Conservation (phyloP, 805 yeast genomes). For the Saccharomycopsis synnaedendra region DNA sequence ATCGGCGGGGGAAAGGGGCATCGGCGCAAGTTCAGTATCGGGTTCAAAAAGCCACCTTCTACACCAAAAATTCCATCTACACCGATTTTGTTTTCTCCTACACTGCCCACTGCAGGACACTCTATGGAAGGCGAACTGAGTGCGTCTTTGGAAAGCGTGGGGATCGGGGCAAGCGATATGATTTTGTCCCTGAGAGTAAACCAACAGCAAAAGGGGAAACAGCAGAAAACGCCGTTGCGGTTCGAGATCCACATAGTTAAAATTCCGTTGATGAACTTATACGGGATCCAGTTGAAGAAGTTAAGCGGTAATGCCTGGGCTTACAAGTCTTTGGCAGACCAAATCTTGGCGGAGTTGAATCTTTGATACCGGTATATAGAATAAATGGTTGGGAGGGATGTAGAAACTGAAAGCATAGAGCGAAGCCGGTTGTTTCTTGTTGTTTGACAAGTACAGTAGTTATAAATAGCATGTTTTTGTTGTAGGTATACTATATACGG, state of each 20-base stretch:
- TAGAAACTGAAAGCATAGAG: background rate
- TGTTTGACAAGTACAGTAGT: too few relatives aligned
- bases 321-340: constrained; percentile 83
- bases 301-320: constrained; percentile 91
- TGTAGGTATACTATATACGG: too few relatives aligned
- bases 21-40: constrained; percentile 19
- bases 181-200: constrained; percentile 15
- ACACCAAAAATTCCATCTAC: constrained; percentile 17
- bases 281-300: constrained; percentile 92
- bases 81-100: constrained; percentile 22
- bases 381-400: too few relatives aligned
- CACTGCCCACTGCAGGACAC: constrained; percentile 17
- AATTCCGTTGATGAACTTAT: constrained; percentile 80
- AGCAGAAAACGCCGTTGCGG: constrained; percentile 51
- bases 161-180: constrained; percentile 17
- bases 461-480: background rate
- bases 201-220: constrained; percentile 7
- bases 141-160: constrained; percentile 21
- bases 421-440: background rate
- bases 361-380: constrained; percentile 1
- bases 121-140: constrained; percentile 19
- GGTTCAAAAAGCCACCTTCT: constrained; percentile 15
- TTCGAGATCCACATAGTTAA: constrained; percentile 89
- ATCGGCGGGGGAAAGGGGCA: constrained; percentile 7
- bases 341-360: constrained; percentile 47